Evolutionary conservation across 73 alveolate species (phyloP), one percentile per base, ranked within the genome.

Genomic region (Paraurostyla sp.): DNA sequence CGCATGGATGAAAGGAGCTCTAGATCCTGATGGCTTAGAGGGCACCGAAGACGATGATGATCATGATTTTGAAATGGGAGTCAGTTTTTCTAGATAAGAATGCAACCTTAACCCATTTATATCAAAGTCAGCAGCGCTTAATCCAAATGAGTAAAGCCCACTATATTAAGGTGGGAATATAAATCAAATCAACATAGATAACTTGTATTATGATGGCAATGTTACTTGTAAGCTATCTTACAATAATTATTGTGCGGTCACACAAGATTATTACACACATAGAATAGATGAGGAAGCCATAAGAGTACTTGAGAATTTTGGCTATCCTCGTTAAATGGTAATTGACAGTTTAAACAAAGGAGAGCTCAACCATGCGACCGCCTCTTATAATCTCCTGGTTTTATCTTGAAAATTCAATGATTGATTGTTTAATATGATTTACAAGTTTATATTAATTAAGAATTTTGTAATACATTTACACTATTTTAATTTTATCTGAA

Each of bases 1-100:
- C 81, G 97, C 98, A 38, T 96, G 99, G 99, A 46, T 96, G 68
- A 78, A 78, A 78, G 89, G 89, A 18, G 78, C 78, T 0, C 29
- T 52, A 40, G 89, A 78, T 54, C 89, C 89, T 13, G 76, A 78
- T 54, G 89, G 89, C 2, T 51, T 78, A 23, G 89, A 78, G 35
- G 89, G 89, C 38, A 78, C 89, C 0, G 89, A 78, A 54, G 89
- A 78, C 6, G 89, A 78, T 78, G 89, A 78, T 54, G 76, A 78
- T 32, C 89, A 78, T 35, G 89, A 78, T 78, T 78, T 78, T 41
- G 23, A 54, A 27, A 54, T 78, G 89, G 89, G 89, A 1, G 22
- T 78, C 13, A 78, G 89, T 27, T 78, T 78, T 78, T 78, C 22
- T 35, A 78, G 89, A 54, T 60, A 78, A 54, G 89, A 78, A 27